Percentiles rank a stretch among this genome's conserved stretches.
These are phyloP conservation scores for Gossypium anomalum DNA, from an alignment of 345 rosid species.

Conservation along the genomic window DNA sequence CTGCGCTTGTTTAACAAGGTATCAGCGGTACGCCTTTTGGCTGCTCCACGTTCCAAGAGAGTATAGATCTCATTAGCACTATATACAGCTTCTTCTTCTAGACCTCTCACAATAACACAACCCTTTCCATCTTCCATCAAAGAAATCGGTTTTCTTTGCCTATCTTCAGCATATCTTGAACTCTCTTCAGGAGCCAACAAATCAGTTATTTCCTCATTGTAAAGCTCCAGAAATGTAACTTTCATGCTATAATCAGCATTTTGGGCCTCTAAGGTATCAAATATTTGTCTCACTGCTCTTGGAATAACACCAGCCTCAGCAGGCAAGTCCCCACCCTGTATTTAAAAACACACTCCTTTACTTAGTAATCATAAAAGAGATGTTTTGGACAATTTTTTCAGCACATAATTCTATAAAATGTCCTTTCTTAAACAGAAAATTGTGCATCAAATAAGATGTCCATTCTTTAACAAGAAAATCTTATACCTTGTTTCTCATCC, in stretches of 20 bases:
- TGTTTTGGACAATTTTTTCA: not conserved
- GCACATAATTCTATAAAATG: not conserved
- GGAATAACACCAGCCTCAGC: conserved; percentile 94
- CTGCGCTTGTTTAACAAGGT: conserved; percentile 87
- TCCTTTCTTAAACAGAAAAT: not conserved
- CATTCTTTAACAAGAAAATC: not conserved
- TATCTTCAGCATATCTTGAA: conserved; percentile 56
- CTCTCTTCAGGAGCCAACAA: conserved; percentile 69
- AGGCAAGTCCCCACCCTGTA: conserved; percentile 83
- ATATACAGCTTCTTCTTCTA: conserved; percentile 87
- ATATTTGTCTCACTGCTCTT: conserved; percentile 80
- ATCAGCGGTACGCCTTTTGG: conserved; percentile 82
- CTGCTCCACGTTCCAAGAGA: conserved; percentile 77
- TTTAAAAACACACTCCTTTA: not conserved
- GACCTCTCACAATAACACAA: conserved; percentile 82
- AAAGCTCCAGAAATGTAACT: conserved; percentile 86
- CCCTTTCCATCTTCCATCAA: conserved; percentile 94
- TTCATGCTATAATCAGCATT: conserved; percentile 90
- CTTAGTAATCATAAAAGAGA: not conserved
- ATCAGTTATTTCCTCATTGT: conserved; percentile 90
- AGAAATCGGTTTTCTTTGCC: conserved; percentile 75
- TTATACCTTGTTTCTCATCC: conserved; percentile 77
- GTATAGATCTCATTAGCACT: conserved; percentile 85
- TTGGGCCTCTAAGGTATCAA: conserved; percentile 76
- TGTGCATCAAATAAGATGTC: not conserved